These are phyloP conservation scores for Nitzschia sp. DNA, from an alignment of 108 stramenopile genomes.

Conservation along the genomic window DNA sequence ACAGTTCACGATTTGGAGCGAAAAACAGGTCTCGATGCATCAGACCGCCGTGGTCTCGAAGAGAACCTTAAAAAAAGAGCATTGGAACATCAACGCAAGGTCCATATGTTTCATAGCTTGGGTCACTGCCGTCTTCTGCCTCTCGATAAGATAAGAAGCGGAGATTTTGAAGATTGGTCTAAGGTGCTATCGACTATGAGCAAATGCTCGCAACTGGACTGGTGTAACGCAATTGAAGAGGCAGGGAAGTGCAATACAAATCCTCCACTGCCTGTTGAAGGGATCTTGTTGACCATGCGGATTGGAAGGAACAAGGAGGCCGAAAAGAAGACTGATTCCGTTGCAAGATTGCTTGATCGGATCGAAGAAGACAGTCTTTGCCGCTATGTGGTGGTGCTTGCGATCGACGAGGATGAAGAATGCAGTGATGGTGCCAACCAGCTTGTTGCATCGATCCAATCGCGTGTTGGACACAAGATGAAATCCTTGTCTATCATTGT, in stretches of 20 bases:
- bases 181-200: slow-evolving; percentile 10
- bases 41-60: slow-evolving; percentile 16
- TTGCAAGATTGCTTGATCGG: slow-evolving; percentile 21
- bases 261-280: slow-evolving; percentile 47
- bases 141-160: neutral
- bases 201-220: neutral
- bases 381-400: slow-evolving; percentile 42
- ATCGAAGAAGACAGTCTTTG: slow-evolving; percentile 43
- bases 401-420: slow-evolving; percentile 43
- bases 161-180: slow-evolving; percentile 10
- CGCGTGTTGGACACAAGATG: too few relatives aligned
- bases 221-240: slow-evolving; percentile 32
- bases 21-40: neutral
- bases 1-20: slow-evolving; percentile 28
- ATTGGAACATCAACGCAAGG: neutral
- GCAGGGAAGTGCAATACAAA: slow-evolving; percentile 34
- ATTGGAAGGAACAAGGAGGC: slow-evolving; percentile 11
- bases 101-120: neutral
- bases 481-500: slow-evolving; percentile 19
- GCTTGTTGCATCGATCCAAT: slow-evolving; percentile 20
- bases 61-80: neutral
- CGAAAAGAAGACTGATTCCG: neutral
- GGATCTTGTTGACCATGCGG: slow-evolving; percentile 48
- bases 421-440: slow-evolving; percentile 1
- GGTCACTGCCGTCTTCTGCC: neutral